phyloP scores from a whole-genome alignment of 495 filamentous ascomycete genomes.

The Xylaria palmicola region DNA sequence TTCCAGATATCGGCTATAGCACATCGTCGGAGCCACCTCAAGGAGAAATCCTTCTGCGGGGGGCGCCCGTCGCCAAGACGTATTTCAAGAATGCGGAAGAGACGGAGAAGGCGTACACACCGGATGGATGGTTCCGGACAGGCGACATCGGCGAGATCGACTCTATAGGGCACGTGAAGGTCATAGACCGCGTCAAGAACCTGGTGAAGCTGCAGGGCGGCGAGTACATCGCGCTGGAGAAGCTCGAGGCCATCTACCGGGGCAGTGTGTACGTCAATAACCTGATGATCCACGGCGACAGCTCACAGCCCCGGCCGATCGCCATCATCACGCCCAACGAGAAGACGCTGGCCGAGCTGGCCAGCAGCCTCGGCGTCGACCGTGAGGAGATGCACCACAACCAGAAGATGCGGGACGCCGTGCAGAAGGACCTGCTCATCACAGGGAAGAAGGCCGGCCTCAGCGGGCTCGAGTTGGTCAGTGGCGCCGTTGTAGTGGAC shows the following conservation, averaged over 20 bases:
- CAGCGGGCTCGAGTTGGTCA: constrained; percentile 55
- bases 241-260: constrained; percentile 64
- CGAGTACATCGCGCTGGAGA: constrained; percentile 67
- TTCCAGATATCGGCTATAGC: constrained; percentile 86
- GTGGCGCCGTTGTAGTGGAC: constrained; percentile 58
- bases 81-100: constrained; percentile 84
- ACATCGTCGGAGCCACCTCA: constrained; percentile 74
- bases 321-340: constrained; percentile 59
- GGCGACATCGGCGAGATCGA: constrained; percentile 82
- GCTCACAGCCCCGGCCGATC: constrained; percentile 50
- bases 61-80: constrained; percentile 63
- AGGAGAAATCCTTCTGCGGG: constrained; percentile 80
- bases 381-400: constrained; percentile 44
- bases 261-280: constrained; percentile 54
- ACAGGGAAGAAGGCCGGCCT: constrained; percentile 53
- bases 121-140: constrained; percentile 91
- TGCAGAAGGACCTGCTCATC: constrained; percentile 54
- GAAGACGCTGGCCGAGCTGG: constrained; percentile 51
- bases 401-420: constrained; percentile 47
- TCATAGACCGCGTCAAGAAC: constrained; percentile 93
- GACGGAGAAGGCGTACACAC: constrained; percentile 72
- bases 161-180: constrained; percentile 71
- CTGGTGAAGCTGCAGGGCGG: constrained; percentile 64
- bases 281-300: constrained; percentile 60
- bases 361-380: constrained; percentile 49